A percentile compares a stretch with the other conserved stretches of the same genome.
phyloP scores from a whole-genome alignment of 352 stramenopile genomes.

The Globisporangium iwayamae region DNA sequence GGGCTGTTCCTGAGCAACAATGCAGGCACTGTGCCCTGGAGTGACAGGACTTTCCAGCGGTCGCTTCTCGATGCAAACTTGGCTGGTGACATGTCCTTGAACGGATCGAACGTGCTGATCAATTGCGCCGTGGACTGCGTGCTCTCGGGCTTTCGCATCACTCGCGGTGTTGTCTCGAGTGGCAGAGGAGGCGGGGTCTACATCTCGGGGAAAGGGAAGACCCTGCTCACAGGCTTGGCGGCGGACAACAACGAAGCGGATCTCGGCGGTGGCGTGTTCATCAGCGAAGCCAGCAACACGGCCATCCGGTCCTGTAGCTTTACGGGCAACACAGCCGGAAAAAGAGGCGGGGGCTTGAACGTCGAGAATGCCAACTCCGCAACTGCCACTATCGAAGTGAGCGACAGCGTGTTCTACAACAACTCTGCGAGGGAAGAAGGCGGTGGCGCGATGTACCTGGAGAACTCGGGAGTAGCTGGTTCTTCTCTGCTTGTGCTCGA shows the following conservation, averaged over 20 bases:
- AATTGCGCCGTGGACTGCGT: slow-evolving; percentile 20
- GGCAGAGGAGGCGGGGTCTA: slow-evolving; percentile 33
- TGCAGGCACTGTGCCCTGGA: slow-evolving; percentile 4
- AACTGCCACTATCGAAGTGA: neutral
- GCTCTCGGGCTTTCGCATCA: slow-evolving; percentile 24
- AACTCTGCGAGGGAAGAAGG: slow-evolving; percentile 27
- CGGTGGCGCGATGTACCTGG: slow-evolving; percentile 28
- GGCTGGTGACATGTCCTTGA: slow-evolving; percentile 7
- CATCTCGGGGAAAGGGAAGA: slow-evolving; percentile 22
- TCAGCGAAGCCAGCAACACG: slow-evolving; percentile 17
- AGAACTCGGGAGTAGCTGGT: neutral
- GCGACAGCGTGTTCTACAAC: slow-evolving; percentile 39
- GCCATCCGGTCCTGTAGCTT: slow-evolving; percentile 19
- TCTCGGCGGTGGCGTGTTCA: slow-evolving; percentile 29
- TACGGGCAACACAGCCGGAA: slow-evolving; percentile 23
- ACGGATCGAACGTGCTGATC: slow-evolving; percentile 30
- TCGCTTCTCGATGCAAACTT: slow-evolving; percentile 28
- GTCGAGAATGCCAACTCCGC: slow-evolving; percentile 1
- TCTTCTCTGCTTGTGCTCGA: slow-evolving; percentile 25
- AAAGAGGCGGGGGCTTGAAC: slow-evolving; percentile 24
- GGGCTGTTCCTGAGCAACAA: slow-evolving; percentile 23
- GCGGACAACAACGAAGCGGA: slow-evolving; percentile 28
- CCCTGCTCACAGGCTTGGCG: slow-evolving; percentile 17
- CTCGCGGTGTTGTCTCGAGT: slow-evolving; percentile 12
- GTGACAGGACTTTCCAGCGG: neutral